Percentiles rank a stretch among this genome's conserved stretches.
phyloP scores from a whole-genome alignment of 495 filamentous ascomycete genomes.

The Pyrenula massariospora region DNA sequence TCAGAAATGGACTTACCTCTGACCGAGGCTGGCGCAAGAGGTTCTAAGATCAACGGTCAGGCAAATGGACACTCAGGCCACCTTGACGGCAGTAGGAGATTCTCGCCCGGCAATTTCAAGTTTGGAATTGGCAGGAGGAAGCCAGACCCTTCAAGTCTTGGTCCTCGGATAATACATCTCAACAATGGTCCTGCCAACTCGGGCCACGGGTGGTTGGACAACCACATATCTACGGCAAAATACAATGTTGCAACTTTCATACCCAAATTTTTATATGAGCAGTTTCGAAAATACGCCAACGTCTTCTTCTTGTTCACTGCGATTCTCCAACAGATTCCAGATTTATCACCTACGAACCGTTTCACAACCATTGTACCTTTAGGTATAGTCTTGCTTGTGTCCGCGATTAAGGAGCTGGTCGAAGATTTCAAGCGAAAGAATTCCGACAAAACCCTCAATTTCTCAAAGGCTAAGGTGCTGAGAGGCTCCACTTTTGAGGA shows the following conservation, averaged over 20 bases:
- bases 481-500: constrained; percentile 77
- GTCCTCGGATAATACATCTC: constrained; percentile 86
- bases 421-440: constrained; percentile 87
- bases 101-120: constrained; percentile 66
- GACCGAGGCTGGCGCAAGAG: constrained; percentile 59
- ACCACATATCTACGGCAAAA: constrained; percentile 94
- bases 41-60: constrained; percentile 22
- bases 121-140: constrained; percentile 87
- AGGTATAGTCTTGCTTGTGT: constrained; percentile 78
- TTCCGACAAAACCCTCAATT: constrained; percentile 80
- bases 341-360: constrained; percentile 83
- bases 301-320: constrained; percentile 99
- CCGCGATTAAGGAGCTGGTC: constrained; percentile 86
- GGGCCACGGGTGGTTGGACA: constrained; percentile 80
- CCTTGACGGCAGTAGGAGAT: constrained; percentile 38
- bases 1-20: constrained; percentile 97
- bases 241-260: constrained; percentile 94
- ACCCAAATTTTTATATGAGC: constrained; percentile 96
- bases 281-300: constrained; percentile 99
- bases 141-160: constrained; percentile 77
- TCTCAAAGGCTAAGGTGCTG: constrained; percentile 74
- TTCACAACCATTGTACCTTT: constrained; percentile 96
- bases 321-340: constrained; percentile 87
- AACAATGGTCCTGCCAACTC: constrained; percentile 95
- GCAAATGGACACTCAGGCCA: constrained; percentile 20